Evolutionary conservation across 495 filamentous ascomycete species (phyloP).

Genomic region (Xylaria intraflava): DNA sequence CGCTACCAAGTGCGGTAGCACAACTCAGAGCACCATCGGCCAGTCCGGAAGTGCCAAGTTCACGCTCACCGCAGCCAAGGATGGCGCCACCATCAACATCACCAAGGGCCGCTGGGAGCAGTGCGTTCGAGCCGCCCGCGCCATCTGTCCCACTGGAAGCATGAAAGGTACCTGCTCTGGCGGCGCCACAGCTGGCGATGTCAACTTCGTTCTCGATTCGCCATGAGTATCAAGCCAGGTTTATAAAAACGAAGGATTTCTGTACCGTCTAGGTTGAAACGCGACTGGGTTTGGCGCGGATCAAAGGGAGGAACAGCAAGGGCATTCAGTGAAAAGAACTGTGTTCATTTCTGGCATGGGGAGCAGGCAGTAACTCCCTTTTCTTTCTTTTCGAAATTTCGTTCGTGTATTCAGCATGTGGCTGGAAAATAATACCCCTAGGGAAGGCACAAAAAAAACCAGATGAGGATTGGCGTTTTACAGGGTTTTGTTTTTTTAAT

Average conservation of each 20-base stretch:
- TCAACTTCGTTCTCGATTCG: slow-evolving; percentile 37
- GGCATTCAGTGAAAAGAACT: no score
- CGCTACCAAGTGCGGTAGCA: slow-evolving; percentile 37
- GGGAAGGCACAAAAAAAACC: slow-evolving; percentile 2
- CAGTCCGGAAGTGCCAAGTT: slow-evolving; percentile 43
- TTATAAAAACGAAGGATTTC: no score
- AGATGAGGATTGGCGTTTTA: slow-evolving; percentile 5
- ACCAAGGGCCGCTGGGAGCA: slow-evolving; percentile 46
- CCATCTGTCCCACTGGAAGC: slow-evolving; percentile 42
- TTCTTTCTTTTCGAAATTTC: slow-evolving; percentile 2
- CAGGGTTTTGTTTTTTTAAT: neutral
- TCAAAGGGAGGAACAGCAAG: neutral
- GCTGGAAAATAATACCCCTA: slow-evolving; percentile 1
- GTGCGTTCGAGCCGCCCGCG: slow-evolving; percentile 43
- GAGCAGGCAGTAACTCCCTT: slow-evolving; percentile 1
- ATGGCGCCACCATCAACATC: slow-evolving; percentile 42
- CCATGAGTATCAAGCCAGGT: slow-evolving; percentile 11
- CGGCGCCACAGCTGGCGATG: slow-evolving; percentile 42
- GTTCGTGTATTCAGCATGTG: slow-evolving; percentile 8
- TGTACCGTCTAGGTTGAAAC: no score
- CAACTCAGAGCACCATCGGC: slow-evolving; percentile 33
- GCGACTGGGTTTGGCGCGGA: neutral
- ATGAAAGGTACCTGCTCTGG: slow-evolving; percentile 42
- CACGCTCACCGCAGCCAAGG: slow-evolving; percentile 28
- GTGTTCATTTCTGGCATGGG: no score